These are phyloP conservation scores for Tulasnella sp. DNA, from an alignment of 768 basidiomycete species.

Conservation along the genomic window DNA sequence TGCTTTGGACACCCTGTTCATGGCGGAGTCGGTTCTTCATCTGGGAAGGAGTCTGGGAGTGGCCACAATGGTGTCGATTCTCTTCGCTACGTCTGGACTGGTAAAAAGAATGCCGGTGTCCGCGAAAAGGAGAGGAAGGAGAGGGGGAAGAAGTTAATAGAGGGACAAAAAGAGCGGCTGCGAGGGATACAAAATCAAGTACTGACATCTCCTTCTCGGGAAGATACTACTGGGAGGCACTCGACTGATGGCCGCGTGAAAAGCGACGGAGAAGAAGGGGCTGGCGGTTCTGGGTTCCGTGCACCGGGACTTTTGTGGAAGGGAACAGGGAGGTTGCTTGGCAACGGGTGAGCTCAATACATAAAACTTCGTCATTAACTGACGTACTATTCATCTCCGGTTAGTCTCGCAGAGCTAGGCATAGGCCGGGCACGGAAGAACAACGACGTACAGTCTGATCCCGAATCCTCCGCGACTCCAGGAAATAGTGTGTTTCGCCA, in stretches of 20 bases:
- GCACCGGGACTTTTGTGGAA: constrained; percentile 29
- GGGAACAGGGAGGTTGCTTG: constrained; percentile 24
- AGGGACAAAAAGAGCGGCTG: neutral
- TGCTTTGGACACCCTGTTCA: too few relatives aligned
- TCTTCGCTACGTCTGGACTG: constrained; percentile 29
- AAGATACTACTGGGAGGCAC: constrained; percentile 35
- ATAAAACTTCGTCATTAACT: neutral
- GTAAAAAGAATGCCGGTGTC: constrained; percentile 26
- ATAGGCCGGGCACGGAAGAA: constrained; percentile 7
- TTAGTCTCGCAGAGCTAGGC: constrained; percentile 7
- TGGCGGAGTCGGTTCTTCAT: constrained; percentile 19
- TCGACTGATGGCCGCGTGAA: constrained; percentile 40
- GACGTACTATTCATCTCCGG: neutral
- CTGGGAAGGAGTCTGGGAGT: constrained; percentile 5
- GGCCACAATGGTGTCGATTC: neutral
- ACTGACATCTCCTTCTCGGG: constrained; percentile 21
- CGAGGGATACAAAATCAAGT: neutral
- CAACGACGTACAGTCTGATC: constrained; percentile 12
- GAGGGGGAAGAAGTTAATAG: constrained; percentile 22
- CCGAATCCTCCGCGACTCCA: constrained; percentile 1
- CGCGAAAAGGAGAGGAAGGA: constrained; percentile 26
- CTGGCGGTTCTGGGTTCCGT: constrained; percentile 27
- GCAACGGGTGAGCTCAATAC: neutral
- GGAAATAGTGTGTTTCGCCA: neutral
- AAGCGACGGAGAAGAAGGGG: constrained; percentile 37